Base-by-base conservation (phyloP, 345 rosid species). In the Gossypium raimondii region DNA sequence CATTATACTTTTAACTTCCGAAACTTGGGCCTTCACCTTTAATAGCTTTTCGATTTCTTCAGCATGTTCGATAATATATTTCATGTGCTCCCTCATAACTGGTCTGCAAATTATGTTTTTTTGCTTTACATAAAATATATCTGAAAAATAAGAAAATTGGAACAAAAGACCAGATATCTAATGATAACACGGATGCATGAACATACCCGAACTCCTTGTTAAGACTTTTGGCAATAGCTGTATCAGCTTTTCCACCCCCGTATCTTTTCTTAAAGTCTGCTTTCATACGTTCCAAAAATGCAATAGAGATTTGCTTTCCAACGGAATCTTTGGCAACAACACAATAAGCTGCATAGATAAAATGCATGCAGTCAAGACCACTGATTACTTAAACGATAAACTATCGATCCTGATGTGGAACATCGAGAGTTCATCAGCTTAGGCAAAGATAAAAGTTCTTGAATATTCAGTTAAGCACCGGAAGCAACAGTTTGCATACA, bases 11-110 rank as follows among this genome's bases (percentile, higher is more conserved):
- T 92, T 92, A 59, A 94, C 98, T 85, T 92, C 96, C 41, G 97
- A 95, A 85, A 92, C 99, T 84, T 94, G 98, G 76, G 97, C 98
- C 84, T 95, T 92, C 55, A 95, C 99, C 85, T 95, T 95, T 67
- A 93, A 77, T 77, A 95, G 84, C 75, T 95, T 92, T 79, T 91
- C 99, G 50, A 95, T 95, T 82, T 95, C 99, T 67, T 91, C 96
- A 18, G 98, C 93, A 38, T 92, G 99, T n/a, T 92, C 97, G 51
- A 89, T 86, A 11, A 95, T 91, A 78, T 92, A 91, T 77, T 91
- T 90, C 99, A 94, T 94, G 84, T 95, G 99, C 81, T 92, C 98
- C 83, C 91, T 92, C 97, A 95, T 91, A 17, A 89, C 52, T 72
- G 94, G 96, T 85, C 98, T 95, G 91, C 71, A 81, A 55, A 76